Conservation (phyloP, 805 yeast species). For the Schizosaccharomyces japonicus region DNA sequence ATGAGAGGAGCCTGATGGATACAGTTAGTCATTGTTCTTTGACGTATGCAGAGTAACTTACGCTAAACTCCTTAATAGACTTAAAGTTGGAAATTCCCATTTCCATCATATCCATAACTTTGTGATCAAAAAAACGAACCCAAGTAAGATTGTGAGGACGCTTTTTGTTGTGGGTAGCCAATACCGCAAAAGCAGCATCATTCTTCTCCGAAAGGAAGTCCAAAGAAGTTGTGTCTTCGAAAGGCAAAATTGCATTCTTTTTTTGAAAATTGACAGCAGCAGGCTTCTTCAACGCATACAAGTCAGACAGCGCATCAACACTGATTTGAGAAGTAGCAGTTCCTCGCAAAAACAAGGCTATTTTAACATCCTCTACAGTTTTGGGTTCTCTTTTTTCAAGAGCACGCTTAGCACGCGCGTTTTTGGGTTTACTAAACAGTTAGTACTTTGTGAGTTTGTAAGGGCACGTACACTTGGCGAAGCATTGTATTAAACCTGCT, state of each 20-base stretch:
- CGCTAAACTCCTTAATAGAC: slow-evolving; percentile 56
- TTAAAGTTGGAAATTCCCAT: slow-evolving; percentile 45
- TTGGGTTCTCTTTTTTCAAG: slow-evolving; percentile 72
- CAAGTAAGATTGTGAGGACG: slow-evolving; percentile 80
- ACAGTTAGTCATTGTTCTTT: neutral
- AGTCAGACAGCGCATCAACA: slow-evolving; percentile 74
- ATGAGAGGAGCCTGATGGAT: neutral
- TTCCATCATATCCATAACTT: slow-evolving; percentile 85
- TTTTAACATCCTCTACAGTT: slow-evolving; percentile 67
- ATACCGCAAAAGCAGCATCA: slow-evolving; percentile 63
- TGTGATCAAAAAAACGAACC: slow-evolving; percentile 69
- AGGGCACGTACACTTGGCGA: slow-evolving; percentile 3
- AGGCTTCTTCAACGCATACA: slow-evolving; percentile 57
- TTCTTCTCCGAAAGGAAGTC: slow-evolving; percentile 92
- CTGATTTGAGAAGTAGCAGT: slow-evolving; percentile 50
- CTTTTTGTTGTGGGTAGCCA: slow-evolving; percentile 63
- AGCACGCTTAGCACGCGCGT: slow-evolving; percentile 87
- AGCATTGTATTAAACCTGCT: too few relatives aligned
- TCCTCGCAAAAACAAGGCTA: slow-evolving; percentile 82
- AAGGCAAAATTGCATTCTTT: slow-evolving; percentile 76
- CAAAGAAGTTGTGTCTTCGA: slow-evolving; percentile 63
- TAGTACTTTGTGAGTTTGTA: neutral
- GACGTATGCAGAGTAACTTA: slow-evolving; percentile 15
- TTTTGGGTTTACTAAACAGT: slow-evolving; percentile 48
- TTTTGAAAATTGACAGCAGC: slow-evolving; percentile 63